Percentiles rank a stretch among this genome's conserved stretches.
Conservation (phyloP, 345 rosid genomes). For the Iberis pinnata region DNA sequence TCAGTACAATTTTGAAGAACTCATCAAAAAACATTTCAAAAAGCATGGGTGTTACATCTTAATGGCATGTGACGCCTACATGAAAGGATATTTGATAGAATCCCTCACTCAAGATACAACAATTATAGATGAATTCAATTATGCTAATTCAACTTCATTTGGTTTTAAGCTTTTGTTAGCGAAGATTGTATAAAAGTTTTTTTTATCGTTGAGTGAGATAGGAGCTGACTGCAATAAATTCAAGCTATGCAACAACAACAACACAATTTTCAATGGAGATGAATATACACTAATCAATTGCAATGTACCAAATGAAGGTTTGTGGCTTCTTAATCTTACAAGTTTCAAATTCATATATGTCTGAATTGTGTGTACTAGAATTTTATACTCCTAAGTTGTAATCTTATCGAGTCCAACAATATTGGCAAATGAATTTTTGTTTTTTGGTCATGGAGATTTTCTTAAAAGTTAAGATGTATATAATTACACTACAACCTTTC, state of each 20-base stretch:
- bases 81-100: conserved; percentile 84
- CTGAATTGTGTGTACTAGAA: conserved; percentile 16
- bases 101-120: conserved; percentile 69
- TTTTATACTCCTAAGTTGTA: conserved; percentile 7
- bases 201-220: conserved; percentile 45
- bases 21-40: conserved; percentile 68
- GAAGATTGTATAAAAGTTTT: conserved; percentile 76
- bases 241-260: conserved; percentile 31
- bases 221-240: conserved; percentile 69
- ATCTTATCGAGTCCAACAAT: too few species aligned
- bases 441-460: too few species aligned
- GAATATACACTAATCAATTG: conserved; percentile 1
- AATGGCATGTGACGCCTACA: conserved; percentile 85
- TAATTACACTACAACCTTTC: too few species aligned
- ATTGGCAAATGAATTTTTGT: conserved; percentile 1
- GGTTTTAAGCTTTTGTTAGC: conserved; percentile 93
- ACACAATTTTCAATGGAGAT: conserved; percentile 11
- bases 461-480: too few species aligned
- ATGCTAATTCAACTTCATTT: conserved; percentile 61
- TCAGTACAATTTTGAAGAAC: conserved; percentile 70
- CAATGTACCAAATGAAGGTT: conserved; percentile 27
- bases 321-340: conserved; percentile 23
- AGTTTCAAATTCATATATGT: conserved; percentile 19
- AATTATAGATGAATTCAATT: conserved; percentile 27
- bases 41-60: conserved; percentile 77